Base-by-base conservation (phyloP, 2,329 filamentous ascomycete species). In the Alternaria gansuensis region DNA sequence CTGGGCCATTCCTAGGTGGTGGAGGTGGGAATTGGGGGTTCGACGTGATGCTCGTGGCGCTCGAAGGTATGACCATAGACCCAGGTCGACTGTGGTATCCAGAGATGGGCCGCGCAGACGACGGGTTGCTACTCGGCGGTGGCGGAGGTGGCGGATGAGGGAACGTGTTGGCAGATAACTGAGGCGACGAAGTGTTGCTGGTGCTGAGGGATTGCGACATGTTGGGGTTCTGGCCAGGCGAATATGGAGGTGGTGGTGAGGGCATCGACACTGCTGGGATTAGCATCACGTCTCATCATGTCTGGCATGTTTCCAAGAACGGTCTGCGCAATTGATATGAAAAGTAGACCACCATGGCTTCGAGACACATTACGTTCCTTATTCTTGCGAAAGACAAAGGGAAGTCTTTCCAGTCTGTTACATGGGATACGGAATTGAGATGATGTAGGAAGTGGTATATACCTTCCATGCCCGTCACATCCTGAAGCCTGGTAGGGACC, bases 401-500 rank as follows among this genome's bases (percentile, higher is more conserved):
- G 23, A 36, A 21, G 28, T 51, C 28, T 51, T 60, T 26, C 33
- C 28, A 31, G 44, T 41, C 41, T 28, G 36, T 40, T 54, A 51
- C 41, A 44, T 49, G 34, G 11, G n/a, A 24, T 23, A 33, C 48
- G 52, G 26, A 36, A 34, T 9, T 26, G 46, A 29, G 57, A 46
- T 23, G 44, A 49, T 53, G 34, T 50, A 28, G 24, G 41, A 54
- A 40, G 53, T 57, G 51, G 56, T n/a, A 37, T 59, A 49, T 78
- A 82, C 81, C 78, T 78, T 83, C 82, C 81, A 82, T 82, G 51
- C 79, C 82, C 17, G 80, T 81, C 8, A 78, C 62, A 31, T 82
- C 79, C 54, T 73, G 66, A 17, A 77, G 73, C 37, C 75, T 74
- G 21, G 51, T 62, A 37, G 68, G 69, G 49, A 67, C 72, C 48